Evolutionary conservation across 1,139 yeast species (phyloP), one percentile per base, ranked within the genome.

Genomic region (Protomyces macrosporus): DNA sequence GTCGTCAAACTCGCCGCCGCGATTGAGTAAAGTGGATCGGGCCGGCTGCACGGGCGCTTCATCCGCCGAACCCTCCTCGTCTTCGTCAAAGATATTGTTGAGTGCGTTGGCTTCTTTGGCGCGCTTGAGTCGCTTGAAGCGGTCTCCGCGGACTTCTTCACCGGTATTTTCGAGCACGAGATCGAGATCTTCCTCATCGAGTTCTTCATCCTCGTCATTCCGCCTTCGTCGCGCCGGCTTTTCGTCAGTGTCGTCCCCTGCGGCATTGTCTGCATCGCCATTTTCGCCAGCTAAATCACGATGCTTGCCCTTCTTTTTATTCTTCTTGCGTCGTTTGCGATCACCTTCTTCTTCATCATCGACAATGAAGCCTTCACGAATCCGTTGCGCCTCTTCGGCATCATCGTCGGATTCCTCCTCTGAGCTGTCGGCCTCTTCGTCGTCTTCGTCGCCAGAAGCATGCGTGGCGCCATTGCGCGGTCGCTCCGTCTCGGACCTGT

Each of bases 111-210:
- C 75, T 32, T 73, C 75, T 34, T 72, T 77, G 10, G 76, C 77
- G 68, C 96, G 80, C 74, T 91, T 91, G 68, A 93, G 82, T 64
- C 98, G 85, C 75, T 91, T 93, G 75, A 89, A 84, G 67, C 78
- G 81, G 6, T 81, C 72, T 2, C 81, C 79, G 54, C 78, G 64
- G 33, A 69, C 69, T 23, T 66, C 77, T 40, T 83, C 88, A 55
- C 97, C 97, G 0, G 95, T 84, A 73, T 91, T 91, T 74, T 93
- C 98, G 82, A 90, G 81, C 67, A 93, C 79, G 66, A 93, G 81
- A 70, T 91, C 98, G 71, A 95, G 81, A 75, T 93, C 99, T 75
- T 93, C 99, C 73, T 93, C 97, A 72, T 95, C 95, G 65, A 93
- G 81, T 63, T 86, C 88, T 67, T 87, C 93, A 67, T 81, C 86